Base-by-base conservation (phyloP, 345 rosid species). In the Turritis glabra region DNA sequence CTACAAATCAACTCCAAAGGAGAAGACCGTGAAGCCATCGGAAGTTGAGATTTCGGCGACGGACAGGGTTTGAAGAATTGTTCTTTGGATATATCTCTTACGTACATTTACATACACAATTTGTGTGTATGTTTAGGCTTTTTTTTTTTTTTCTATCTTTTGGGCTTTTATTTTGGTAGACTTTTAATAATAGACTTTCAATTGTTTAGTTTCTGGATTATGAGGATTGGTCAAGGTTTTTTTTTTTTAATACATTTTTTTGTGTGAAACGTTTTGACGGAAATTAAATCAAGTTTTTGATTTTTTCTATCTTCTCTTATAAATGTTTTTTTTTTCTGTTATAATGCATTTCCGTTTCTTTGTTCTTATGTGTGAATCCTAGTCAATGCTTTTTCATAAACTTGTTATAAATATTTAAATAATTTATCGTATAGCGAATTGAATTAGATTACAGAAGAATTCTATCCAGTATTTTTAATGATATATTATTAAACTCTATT, bases 41-140 rank as follows among this genome's bases (percentile, higher is more conserved):
- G 87, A 81, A 62, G 74, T 87, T 62, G 87, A 89, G 71, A 74
- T 85, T 40, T n/a, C 85, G 2, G 62, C 35, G 7, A 11, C 64
- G 22, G 72, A 12, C 37, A 47, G 66, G 5, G 55, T 40, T 41
- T 71, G 56, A 64, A n/a, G 41, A 50, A 40, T 30, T 2, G 1
- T 7, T 15, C 2, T 25, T 26, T n/a, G 10, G 10, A 10, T 38
- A 14, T 37, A 7, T 5, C 51, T 8, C 17, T 48, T 8, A 60
- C 70, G 53, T 55, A 55, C 60, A 72, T 62, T 40, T 23, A 22
- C 55, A 73, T 43, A 43, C 67, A 75, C 67, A 67, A 8, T 37
- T 56, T 57, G 25, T 74, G 61, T 73, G 78, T 57, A 57, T 57
- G 78, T 74, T 23, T 44, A 43, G 57, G 30, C 3, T 5, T 2